Conservation (phyloP, 768 basidiomycete genomes). For the Suillus subaureus region DNA sequence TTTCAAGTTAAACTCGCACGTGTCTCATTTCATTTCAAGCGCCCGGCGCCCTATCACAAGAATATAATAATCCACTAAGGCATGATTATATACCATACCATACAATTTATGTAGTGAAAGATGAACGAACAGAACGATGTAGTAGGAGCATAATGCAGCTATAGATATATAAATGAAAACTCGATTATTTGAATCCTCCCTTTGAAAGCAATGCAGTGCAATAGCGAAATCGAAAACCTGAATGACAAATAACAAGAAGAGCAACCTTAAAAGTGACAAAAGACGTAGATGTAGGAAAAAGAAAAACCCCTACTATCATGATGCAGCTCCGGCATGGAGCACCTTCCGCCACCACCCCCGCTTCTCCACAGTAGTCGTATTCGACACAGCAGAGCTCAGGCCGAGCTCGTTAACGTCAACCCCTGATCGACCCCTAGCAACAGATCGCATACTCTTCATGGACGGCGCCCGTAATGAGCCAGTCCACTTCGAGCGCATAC, state of each 20-base stretch:
- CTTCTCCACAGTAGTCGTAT: conserved; percentile 17
- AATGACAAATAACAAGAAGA: conserved; percentile 6
- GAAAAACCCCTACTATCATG: not conserved
- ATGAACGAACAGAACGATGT: not conserved
- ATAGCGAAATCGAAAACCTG: conserved; percentile 5
- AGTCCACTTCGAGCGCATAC: conserved; percentile 28
- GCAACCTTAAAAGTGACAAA: not conserved
- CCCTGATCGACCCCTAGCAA: conserved; percentile 12
- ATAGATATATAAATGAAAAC: not conserved
- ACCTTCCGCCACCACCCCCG: conserved; percentile 37
- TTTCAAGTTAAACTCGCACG: too few species aligned
- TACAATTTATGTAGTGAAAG: not conserved
- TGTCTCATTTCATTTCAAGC: not conserved
- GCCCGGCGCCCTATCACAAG: not conserved
- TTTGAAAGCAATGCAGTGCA: not conserved
- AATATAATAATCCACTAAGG: not conserved
- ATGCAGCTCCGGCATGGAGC: conserved; percentile 14
- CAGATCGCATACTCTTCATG: conserved; percentile 23
- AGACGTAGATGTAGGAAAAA: not conserved
- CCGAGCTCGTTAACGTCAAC: conserved; percentile 1
- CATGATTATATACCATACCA: not conserved
- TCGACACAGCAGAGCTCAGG: conserved; percentile 4
- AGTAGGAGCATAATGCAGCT: not conserved
- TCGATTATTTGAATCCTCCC: not conserved
- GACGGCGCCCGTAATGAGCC: conserved; percentile 14